Conservation (phyloP, 495 filamentous ascomycete genomes). For the Wilcoxina mikolae region DNA sequence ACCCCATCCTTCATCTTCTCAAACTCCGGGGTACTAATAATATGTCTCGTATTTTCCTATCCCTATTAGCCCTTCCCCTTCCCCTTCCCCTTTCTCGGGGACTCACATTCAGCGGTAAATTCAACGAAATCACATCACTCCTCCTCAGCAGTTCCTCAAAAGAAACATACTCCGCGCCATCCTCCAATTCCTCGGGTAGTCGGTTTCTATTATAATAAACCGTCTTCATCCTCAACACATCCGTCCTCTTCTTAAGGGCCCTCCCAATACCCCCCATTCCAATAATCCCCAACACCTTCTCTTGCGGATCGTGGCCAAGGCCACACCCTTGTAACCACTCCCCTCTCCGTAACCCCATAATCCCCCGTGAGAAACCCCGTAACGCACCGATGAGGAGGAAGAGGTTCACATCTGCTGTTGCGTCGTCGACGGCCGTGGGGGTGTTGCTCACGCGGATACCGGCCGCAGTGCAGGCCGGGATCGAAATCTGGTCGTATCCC, state of each 20-base stretch:
- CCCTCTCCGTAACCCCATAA: slow-evolving; percentile 45
- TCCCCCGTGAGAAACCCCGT: slow-evolving; percentile 50
- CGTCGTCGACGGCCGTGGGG: slow-evolving; percentile 65
- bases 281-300: slow-evolving; percentile 56
- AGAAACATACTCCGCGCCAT: slow-evolving; percentile 51
- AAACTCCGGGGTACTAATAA: slow-evolving; percentile 52
- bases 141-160: slow-evolving; percentile 52
- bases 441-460: slow-evolving; percentile 61
- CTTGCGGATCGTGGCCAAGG: slow-evolving; percentile 50
- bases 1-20: slow-evolving; percentile 60
- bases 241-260: slow-evolving; percentile 55
- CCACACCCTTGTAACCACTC: slow-evolving; percentile 40
- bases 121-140: slow-evolving; percentile 64
- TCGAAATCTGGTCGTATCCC: slow-evolving; percentile 68
- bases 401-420: slow-evolving; percentile 63
- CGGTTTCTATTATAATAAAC: slow-evolving; percentile 55
- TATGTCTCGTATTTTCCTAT: slow-evolving; percentile 36
- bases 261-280: slow-evolving; percentile 78
- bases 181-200: slow-evolving; percentile 39
- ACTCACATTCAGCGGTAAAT: slow-evolving; percentile 48
- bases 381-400: slow-evolving; percentile 67
- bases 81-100: background rate
- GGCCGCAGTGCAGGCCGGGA: slow-evolving; percentile 51
- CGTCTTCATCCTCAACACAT: slow-evolving; percentile 54
- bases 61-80: background rate